Percentiles rank a stretch among this genome's conserved stretches.
phyloP scores from a whole-genome alignment of 2,329 filamentous ascomycete species.

The Incumbomyces delicatus region DNA sequence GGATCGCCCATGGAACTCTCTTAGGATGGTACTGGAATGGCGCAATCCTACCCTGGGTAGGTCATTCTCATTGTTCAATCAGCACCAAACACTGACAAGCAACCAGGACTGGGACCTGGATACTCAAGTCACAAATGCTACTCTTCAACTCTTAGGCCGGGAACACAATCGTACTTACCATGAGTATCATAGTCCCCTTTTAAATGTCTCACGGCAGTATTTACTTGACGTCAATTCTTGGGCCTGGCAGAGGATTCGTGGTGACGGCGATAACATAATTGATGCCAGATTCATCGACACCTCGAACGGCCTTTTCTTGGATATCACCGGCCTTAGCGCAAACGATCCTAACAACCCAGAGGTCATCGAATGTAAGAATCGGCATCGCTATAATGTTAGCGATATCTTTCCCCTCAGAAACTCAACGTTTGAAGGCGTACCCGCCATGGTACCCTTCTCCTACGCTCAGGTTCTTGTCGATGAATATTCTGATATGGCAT shows the following conservation, averaged over 20 bases:
- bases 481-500: conserved; percentile 30
- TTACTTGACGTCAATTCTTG: conserved; percentile 70
- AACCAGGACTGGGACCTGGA: conserved; percentile 64
- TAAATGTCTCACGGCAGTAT: conserved; percentile 45
- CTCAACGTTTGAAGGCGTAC: conserved; percentile 64
- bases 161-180: conserved; percentile 59
- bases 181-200: conserved; percentile 31
- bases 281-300: conserved; percentile 77
- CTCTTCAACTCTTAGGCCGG: conserved; percentile 55
- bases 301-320: conserved; percentile 67
- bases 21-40: conserved; percentile 86
- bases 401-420: conserved; percentile 69
- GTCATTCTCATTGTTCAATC: not conserved
- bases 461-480: conserved; percentile 31
- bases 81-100: conserved; percentile 24
- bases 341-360: conserved; percentile 50
- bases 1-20: conserved; percentile 76
- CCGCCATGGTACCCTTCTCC: conserved; percentile 53
- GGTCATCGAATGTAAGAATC: conserved; percentile 70
- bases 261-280: conserved; percentile 66
- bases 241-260: conserved; percentile 50
- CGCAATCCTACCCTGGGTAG: conserved; percentile 11
- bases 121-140: conserved; percentile 55
- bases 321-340: conserved; percentile 69
- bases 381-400: conserved; percentile 58